Evolutionary conservation across 345 rosid species (phyloP).

Genomic region (Abelmoschus esculentus): DNA sequence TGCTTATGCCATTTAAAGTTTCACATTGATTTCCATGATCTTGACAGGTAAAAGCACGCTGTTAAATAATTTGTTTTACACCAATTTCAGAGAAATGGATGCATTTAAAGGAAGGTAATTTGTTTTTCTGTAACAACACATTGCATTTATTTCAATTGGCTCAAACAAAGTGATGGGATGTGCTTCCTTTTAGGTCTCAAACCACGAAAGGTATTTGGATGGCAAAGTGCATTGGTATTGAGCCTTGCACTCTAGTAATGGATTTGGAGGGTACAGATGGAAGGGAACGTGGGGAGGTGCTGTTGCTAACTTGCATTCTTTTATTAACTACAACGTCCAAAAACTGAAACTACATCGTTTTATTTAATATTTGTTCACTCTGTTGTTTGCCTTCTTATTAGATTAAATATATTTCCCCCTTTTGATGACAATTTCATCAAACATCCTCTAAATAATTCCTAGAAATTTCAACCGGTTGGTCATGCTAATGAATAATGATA

Average conservation of each 20-base stretch:
- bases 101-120: constrained; percentile 92
- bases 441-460: not conserved
- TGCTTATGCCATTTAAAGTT: constrained; percentile 6
- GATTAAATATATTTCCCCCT: not conserved
- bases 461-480: not conserved
- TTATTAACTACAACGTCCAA: not conserved
- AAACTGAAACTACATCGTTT: not conserved
- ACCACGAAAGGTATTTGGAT: constrained; percentile 98
- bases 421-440: not conserved
- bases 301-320: constrained; percentile 4
- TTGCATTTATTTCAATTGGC: constrained; percentile 12
- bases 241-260: constrained; percentile 93
- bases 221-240: constrained; percentile 80
- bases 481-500: not conserved
- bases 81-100: constrained; percentile 98
- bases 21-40: constrained; percentile 22
- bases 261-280: constrained; percentile 99
- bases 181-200: constrained; percentile 58
- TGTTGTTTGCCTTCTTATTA: not conserved
- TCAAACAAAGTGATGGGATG: constrained; percentile 7
- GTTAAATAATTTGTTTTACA: constrained; percentile 74
- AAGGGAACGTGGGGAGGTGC: constrained; percentile 99
- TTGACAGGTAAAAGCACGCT: constrained; percentile 94
- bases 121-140: constrained; percentile 1
- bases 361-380: not conserved